A percentile compares a stretch with the other conserved stretches of the same genome.
Evolutionary conservation across 371 early-diverging fungal genomes (phyloP).

Genomic region (Mucor piriformis): DNA sequence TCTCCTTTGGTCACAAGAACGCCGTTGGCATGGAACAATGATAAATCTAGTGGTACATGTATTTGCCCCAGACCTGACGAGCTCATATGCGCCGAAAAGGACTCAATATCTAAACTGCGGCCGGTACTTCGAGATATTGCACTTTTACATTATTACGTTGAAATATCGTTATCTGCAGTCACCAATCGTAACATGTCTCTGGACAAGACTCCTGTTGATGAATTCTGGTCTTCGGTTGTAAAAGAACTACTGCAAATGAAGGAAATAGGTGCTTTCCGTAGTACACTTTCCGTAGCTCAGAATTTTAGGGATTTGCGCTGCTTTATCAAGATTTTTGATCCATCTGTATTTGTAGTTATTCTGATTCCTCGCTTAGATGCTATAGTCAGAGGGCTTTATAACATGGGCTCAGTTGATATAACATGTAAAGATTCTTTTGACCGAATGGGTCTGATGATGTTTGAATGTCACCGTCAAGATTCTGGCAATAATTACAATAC

Average conservation of each 20-base stretch:
- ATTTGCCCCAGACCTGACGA: slow-evolving; percentile 34
- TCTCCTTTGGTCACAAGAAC: slow-evolving; percentile 18
- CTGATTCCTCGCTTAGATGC: slow-evolving; percentile 61
- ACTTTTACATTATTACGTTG: slow-evolving; percentile 60
- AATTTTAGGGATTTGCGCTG: slow-evolving; percentile 58
- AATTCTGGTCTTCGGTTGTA: slow-evolving; percentile 37
- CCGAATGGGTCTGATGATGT: slow-evolving; percentile 40
- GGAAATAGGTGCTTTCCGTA: slow-evolving; percentile 19
- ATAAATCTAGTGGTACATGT: slow-evolving; percentile 17
- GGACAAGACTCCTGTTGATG: slow-evolving; percentile 38
- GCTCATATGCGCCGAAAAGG: slow-evolving; percentile 30
- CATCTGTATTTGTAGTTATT: slow-evolving; percentile 60
- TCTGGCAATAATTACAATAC: not conserved
- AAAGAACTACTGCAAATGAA: slow-evolving; percentile 25
- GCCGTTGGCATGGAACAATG: slow-evolving; percentile 25
- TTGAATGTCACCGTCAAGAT: slow-evolving; percentile 58
- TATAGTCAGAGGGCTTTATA: slow-evolving; percentile 41
- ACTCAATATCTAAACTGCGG: slow-evolving; percentile 27
- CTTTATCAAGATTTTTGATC: slow-evolving; percentile 68
- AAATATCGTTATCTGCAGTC: slow-evolving; percentile 47
- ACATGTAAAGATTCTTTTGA: slow-evolving; percentile 4
- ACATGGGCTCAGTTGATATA: slow-evolving; percentile 2
- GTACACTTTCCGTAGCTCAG: slow-evolving; percentile 28
- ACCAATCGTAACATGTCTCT: slow-evolving; percentile 56
- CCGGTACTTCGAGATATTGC: slow-evolving; percentile 42